Conservation (phyloP, 352 stramenopile genomes). For the Globisporangium lucens region DNA sequence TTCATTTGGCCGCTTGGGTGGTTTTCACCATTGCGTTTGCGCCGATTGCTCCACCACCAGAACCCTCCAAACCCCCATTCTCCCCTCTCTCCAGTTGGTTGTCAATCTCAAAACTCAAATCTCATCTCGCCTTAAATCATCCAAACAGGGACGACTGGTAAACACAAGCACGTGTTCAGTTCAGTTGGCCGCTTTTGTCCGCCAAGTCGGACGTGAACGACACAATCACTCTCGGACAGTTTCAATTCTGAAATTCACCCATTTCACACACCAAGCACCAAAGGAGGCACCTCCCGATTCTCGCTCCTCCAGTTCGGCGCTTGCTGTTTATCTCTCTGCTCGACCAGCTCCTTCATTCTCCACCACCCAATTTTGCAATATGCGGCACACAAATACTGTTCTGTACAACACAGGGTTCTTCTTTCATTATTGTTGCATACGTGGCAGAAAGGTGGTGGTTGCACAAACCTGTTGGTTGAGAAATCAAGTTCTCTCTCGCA, state of each 20-base stretch:
- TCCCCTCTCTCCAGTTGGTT: neutral
- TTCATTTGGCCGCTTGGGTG: neutral
- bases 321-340: neutral
- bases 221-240: neutral
- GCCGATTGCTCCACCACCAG: slow-evolving; percentile 2
- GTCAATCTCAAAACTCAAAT: neutral
- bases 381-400: neutral
- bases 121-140: slow-evolving; percentile 3
- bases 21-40: neutral
- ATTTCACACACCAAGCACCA: slow-evolving; percentile 2
- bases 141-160: slow-evolving; percentile 1
- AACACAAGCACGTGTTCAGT: neutral
- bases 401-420: neutral
- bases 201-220: slow-evolving; percentile 2
- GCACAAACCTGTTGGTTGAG: slow-evolving; percentile 6
- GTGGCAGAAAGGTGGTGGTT: neutral
- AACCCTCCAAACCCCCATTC: neutral
- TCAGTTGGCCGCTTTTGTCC: neutral
- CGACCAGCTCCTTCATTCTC: neutral
- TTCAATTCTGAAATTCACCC: neutral
- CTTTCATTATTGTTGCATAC: neutral
- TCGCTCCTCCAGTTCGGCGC: neutral
- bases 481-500: slow-evolving; percentile 7
- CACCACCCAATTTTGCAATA: neutral
- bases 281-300: neutral